Evolutionary conservation across 371 early-diverging fungal species (phyloP).

Genomic region (Umbelopsis sp.): DNA sequence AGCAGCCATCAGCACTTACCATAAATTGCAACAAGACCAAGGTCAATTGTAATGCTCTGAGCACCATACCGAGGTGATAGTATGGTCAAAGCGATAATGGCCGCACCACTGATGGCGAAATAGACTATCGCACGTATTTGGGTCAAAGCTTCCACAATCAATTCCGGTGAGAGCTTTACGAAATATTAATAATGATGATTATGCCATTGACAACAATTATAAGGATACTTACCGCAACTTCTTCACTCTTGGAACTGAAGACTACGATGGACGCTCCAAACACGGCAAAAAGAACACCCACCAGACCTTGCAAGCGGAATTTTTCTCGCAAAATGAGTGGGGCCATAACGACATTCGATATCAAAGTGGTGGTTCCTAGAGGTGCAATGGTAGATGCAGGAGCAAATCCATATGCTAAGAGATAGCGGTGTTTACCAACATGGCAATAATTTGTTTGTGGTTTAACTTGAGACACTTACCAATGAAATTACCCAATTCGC

Average conservation of each 20-base stretch:
- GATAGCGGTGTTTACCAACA: neutral
- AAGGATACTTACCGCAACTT: slow-evolving; percentile 50
- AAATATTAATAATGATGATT: slow-evolving; percentile 1
- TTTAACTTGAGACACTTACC: slow-evolving; percentile 28
- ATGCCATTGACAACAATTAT: neutral
- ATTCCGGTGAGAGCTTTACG: slow-evolving; percentile 63
- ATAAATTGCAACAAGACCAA: slow-evolving; percentile 73
- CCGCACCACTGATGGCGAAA: slow-evolving; percentile 49
- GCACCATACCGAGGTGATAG: slow-evolving; percentile 62
- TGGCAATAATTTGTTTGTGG: neutral
- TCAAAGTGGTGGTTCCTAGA: slow-evolving; percentile 73
- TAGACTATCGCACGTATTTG: slow-evolving; percentile 66
- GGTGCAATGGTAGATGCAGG: slow-evolving; percentile 85
- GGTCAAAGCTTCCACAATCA: slow-evolving; percentile 60
- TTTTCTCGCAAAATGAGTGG: slow-evolving; percentile 73
- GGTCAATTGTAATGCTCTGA: slow-evolving; percentile 68
- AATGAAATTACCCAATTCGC: slow-evolving; percentile 68
- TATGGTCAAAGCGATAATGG: slow-evolving; percentile 44
- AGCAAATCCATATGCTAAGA: slow-evolving; percentile 77
- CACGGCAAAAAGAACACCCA: slow-evolving; percentile 72
- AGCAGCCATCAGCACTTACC: slow-evolving; percentile 44
- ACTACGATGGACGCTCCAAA: slow-evolving; percentile 73
- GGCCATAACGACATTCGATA: slow-evolving; percentile 75
- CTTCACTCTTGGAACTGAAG: slow-evolving; percentile 62
- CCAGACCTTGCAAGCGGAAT: slow-evolving; percentile 66